Evolutionary conservation across 176 grass and related monocot species (phyloP).

Genomic region (Paspalum vaginatum): DNA sequence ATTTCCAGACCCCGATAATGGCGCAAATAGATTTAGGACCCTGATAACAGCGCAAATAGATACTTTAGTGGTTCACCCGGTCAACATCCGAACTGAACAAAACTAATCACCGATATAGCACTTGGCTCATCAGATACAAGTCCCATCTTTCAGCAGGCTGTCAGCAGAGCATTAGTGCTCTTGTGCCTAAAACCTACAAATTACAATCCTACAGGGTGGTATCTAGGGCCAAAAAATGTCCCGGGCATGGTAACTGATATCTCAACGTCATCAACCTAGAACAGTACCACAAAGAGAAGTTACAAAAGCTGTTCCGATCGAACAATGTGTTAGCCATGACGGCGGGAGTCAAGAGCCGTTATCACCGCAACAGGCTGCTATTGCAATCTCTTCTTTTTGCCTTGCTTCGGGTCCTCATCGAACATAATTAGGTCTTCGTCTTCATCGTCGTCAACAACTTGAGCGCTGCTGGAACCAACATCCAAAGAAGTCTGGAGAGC

Average conservation of each 20-base stretch:
- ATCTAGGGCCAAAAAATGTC: constrained; percentile 41
- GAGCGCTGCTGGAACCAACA: constrained; percentile 40
- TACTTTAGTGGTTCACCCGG: not conserved
- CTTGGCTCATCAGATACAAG: constrained; percentile 21
- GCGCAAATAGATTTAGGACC: not conserved
- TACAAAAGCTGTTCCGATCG: constrained; percentile 43
- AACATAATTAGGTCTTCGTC: constrained; percentile 58
- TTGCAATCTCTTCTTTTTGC: constrained; percentile 79
- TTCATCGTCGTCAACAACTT: constrained; percentile 69
- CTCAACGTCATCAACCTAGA: constrained; percentile 43
- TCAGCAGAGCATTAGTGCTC: constrained; percentile 37
- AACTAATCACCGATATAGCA: not conserved
- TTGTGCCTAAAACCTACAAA: constrained; percentile 63
- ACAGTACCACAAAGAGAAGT: constrained; percentile 22
- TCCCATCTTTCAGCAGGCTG: constrained; percentile 29
- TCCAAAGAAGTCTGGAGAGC: constrained; percentile 2
- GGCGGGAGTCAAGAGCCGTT: constrained; percentile 40
- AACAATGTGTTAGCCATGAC: constrained; percentile 70
- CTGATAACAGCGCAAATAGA: not conserved
- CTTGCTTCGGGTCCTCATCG: constrained; percentile 54
- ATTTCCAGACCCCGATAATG: not conserved
- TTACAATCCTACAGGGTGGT: constrained; percentile 49
- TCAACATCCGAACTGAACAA: not conserved
- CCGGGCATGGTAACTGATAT: constrained; percentile 1
- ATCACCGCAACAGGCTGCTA: constrained; percentile 42